Conservation (phyloP, 257 asterid genomes). For the Gentiana dahurica region DNA sequence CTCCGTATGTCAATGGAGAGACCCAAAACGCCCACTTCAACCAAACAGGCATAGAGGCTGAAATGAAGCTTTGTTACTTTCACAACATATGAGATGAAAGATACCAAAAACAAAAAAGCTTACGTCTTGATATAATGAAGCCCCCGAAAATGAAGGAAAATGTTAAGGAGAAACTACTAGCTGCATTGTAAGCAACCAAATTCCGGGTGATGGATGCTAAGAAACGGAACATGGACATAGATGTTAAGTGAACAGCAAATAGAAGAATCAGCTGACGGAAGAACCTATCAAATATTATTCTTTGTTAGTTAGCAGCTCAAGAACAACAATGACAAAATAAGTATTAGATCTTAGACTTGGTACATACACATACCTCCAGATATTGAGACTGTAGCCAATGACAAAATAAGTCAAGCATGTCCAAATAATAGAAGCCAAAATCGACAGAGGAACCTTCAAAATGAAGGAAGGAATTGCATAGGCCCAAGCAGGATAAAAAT, state of each 20-base stretch:
- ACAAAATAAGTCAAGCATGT: constrained; percentile 41
- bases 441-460: constrained; percentile 43
- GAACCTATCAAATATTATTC: constrained; percentile 28
- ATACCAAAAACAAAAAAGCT: constrained; percentile 1
- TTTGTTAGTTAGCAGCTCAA: background rate
- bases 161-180: constrained; percentile 30
- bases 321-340: no score
- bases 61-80: constrained; percentile 9
- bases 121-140: constrained; percentile 50
- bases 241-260: constrained; percentile 42
- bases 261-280: constrained; percentile 35
- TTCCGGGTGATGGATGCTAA: constrained; percentile 40
- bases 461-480: constrained; percentile 39
- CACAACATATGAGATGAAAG: background rate
- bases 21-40: constrained; percentile 65
- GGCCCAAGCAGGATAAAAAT: constrained; percentile 55
- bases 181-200: constrained; percentile 34
- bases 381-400: constrained; percentile 44
- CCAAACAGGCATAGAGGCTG: constrained; percentile 70
- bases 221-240: constrained; percentile 53
- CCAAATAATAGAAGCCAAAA: constrained; percentile 41
- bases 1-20: constrained; percentile 61
- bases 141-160: constrained; percentile 38
- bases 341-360: no score
- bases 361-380: constrained; percentile 57